phyloP scores from a whole-genome alignment of 23 red algal species.

The Agarophyton chilense region DNA sequence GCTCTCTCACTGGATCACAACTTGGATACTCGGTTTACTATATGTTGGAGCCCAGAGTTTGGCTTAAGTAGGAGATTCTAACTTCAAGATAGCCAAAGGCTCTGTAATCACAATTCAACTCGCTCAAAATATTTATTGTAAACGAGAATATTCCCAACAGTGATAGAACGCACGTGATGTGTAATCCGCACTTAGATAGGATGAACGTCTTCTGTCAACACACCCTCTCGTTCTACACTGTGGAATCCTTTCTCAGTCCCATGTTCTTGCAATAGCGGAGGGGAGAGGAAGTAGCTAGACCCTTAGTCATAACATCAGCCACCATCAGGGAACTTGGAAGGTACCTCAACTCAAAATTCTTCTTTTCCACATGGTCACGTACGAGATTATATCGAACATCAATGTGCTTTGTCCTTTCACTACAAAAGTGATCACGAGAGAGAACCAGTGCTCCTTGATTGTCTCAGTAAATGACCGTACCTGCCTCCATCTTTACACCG shows the following conservation, averaged over 20 bases:
- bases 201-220: neutral
- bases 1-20: too few species aligned
- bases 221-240: neutral
- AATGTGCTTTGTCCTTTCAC: neutral
- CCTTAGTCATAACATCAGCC: conserved; percentile 25
- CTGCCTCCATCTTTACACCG: too few species aligned
- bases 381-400: conserved; percentile 12
- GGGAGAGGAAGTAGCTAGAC: neutral
- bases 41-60: too few species aligned
- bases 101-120: too few species aligned
- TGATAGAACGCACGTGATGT: too few species aligned
- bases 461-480: neutral
- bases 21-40: too few species aligned
- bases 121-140: too few species aligned
- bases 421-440: neutral
- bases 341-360: neutral
- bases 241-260: conserved; percentile 1
- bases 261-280: neutral
- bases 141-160: too few species aligned
- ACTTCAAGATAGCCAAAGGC: too few species aligned
- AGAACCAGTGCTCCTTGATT: neutral
- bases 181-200: too few species aligned
- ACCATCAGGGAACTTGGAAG: neutral
- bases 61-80: too few species aligned
- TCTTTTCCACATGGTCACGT: conserved; percentile 12